Evolutionary conservation across 345 rosid species (phyloP), one percentile per base, ranked within the genome.

Genomic region (Isatis tinctoria): DNA sequence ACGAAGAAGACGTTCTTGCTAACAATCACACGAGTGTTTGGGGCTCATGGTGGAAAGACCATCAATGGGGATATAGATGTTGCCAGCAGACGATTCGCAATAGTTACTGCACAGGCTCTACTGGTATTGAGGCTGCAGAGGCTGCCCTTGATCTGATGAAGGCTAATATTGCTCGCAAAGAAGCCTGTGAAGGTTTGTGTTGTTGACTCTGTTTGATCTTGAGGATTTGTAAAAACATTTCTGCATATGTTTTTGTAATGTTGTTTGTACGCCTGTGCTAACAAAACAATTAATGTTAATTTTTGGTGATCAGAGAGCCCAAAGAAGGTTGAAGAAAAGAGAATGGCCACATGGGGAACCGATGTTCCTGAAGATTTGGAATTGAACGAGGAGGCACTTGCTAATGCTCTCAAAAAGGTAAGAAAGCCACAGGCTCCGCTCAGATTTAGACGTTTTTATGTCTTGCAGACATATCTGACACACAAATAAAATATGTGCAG

Each of bases 21-120:
- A 87, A 85, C 17, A 87, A 93, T 74, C 97, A 93, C 80, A 89
- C 91, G 2, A 84, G 81, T 45, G 97, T 91, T 11, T 93, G 94
- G 92, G 98, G 94, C 0, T 93, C 98, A 4, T 91, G 92, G 91
- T 89, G 92, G 94, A 91, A 84, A 79, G 97, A 89, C 69, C 90
- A 93, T 63, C 96, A 87, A 8, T 89, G 97, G 96, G 97, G 97
- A 10, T 91, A 91, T 44, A 93, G 86, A 67, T 93, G 97, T 73
- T 93, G 98, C 68, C 84, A 83, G 71, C 97, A 93, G 75, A 86
- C 81, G 0, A 84, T 88, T 39, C 82, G 96, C 35, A 93, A 93
- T 74, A 88, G 96, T 73, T 93, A 91, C 54, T 91, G 97, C 79
- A 89, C 97, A n/a, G 98, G 98, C 4, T 74, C 86, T 7, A 90